These are phyloP conservation scores for Penicillium sclerotiorum DNA, from an alignment of 2,329 filamentous ascomycete genomes.

Conservation along the genomic window DNA sequence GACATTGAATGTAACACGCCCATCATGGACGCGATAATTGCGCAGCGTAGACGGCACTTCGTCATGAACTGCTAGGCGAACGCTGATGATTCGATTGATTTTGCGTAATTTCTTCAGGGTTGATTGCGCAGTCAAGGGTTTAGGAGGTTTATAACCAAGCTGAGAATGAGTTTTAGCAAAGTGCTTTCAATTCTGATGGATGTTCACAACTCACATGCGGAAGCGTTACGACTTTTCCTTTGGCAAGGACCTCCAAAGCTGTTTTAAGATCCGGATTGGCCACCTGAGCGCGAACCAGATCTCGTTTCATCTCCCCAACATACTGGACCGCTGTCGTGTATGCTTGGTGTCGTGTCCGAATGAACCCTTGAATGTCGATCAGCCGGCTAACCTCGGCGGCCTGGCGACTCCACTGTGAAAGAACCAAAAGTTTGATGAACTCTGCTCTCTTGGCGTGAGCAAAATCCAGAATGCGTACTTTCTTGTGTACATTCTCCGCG, in stretches of 20 bases:
- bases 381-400: constrained; percentile 78
- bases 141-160: constrained; percentile 76
- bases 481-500: constrained; percentile 72
- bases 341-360: constrained; percentile 63
- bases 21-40: constrained; percentile 76
- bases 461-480: constrained; percentile 73
- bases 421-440: constrained; percentile 90
- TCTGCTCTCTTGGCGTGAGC: constrained; percentile 77
- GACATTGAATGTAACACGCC: constrained; percentile 87
- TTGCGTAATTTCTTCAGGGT: constrained; percentile 75
- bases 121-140: constrained; percentile 69
- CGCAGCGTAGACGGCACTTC: constrained; percentile 76
- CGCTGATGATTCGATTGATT: constrained; percentile 79
- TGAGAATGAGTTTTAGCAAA: constrained; percentile 35
- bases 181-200: background rate
- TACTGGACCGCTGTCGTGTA: constrained; percentile 65
- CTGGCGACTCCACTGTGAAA: constrained; percentile 86
- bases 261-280: constrained; percentile 90
- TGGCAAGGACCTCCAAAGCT: constrained; percentile 80
- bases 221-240: constrained; percentile 75
- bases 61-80: constrained; percentile 84
- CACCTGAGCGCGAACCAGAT: constrained; percentile 71
- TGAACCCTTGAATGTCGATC: constrained; percentile 81
- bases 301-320: constrained; percentile 72
- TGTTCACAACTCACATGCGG: constrained; percentile 64